Evolutionary conservation across 805 yeast species (phyloP), one percentile per base, ranked within the genome.

Genomic region (Candida morakotiae): DNA sequence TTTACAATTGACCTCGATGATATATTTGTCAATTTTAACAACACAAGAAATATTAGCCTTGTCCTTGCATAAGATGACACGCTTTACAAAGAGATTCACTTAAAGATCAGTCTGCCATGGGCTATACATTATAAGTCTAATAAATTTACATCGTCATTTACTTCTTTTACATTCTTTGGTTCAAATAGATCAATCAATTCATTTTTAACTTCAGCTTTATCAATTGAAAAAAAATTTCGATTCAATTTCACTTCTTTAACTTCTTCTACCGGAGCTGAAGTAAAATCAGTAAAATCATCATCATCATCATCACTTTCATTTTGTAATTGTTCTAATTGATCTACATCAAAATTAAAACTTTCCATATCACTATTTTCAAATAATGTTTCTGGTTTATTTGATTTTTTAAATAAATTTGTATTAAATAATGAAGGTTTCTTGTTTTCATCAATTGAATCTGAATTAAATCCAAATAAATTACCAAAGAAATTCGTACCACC

Each of bases 401-500:
- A 20, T n/a, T 38, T 32, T 14, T 33, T 21, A 28, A 23, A 35
- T 17, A 28, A 15, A 18, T 16, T 17, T 10, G 28, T 16, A 17
- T 26, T 36, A 31, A 31, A 31, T n/a, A 37, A 31, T 9, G 40
- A 30, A 13, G 15, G 28, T 23, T 15, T 31, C n/a, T 15, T 31
- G 9, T 13, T 33, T n/a, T 10, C 17, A 9, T 30, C 9, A 6
- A 31, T 21, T 4, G 25, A 17, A 6, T 23, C 22, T 11, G 35
- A 15, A 15, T 35, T 38, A 34, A 55, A 48, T 9, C 64, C 64
- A 44, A 62, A 62, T 13, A 62, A 50, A 9, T 55, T 38, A 27
- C 62, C 62, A 34, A 62, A 58, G 37, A 62, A 55, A 10, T 62
- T 59, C 9, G 30, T 33, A 5, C 25, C 31, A 5, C 25, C 31